Conservation (phyloP, 345 rosid species). For the Eucalyptus cloeziana region DNA sequence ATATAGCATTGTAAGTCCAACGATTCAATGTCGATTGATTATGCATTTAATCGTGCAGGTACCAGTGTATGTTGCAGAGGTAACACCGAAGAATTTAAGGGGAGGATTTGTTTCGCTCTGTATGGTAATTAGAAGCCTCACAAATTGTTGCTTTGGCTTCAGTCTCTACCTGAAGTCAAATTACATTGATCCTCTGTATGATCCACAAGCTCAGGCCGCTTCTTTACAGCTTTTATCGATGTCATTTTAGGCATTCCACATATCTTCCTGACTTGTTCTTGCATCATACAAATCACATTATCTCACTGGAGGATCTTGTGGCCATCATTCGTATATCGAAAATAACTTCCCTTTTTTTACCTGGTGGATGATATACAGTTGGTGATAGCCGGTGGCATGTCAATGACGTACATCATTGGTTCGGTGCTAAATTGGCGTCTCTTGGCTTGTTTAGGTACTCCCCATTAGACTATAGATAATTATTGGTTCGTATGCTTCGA, state of each 20-base stretch:
- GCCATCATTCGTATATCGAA: neutral
- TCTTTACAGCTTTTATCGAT: neutral
- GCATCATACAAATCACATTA: neutral
- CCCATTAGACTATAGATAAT: rapidly evolving
- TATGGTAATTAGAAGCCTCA: slow-evolving; percentile 1
- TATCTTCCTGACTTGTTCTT: neutral
- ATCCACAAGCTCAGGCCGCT: neutral
- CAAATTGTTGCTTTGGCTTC: neutral
- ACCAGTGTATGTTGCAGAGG: slow-evolving; percentile 35
- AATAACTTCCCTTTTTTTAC: neutral
- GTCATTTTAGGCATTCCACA: neutral
- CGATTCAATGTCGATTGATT: neutral
- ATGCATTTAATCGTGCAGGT: slow-evolving; percentile 1
- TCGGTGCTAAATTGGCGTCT: slow-evolving; percentile 13
- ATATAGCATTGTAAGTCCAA: neutral
- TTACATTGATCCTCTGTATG: neutral
- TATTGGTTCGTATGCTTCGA: neutral
- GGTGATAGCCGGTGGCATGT: slow-evolving; percentile 3
- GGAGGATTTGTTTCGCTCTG: slow-evolving; percentile 12
- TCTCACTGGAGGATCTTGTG: neutral
- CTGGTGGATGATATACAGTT: neutral
- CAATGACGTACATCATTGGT: slow-evolving; percentile 9
- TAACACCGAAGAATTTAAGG: slow-evolving; percentile 13
- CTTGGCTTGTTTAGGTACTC: slow-evolving; percentile 17
- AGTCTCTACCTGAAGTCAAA: neutral